These are phyloP conservation scores for Thermothelomyces thermophilus DNA, from an alignment of 2,329 filamentous ascomycete genomes.

Conservation along the genomic window DNA sequence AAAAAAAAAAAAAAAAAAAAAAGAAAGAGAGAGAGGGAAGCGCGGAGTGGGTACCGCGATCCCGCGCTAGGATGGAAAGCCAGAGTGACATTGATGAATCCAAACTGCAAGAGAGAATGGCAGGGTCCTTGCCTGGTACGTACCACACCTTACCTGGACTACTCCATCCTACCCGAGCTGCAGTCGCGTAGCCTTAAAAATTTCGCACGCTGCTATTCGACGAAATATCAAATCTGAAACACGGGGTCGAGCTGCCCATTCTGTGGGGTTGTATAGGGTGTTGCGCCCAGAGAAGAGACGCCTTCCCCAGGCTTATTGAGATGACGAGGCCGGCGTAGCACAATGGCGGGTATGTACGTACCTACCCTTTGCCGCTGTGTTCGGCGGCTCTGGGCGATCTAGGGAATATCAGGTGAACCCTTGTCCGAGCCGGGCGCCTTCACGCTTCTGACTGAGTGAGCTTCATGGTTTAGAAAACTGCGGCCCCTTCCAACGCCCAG, in stretches of 20 bases:
- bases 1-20: constrained; percentile 9
- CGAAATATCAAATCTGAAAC: constrained; percentile 30
- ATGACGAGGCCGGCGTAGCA: constrained; percentile 4
- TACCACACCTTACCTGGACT: not conserved
- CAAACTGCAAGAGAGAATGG: not conserved
- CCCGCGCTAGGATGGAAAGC: constrained; percentile 2
- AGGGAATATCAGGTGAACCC: constrained; percentile 12
- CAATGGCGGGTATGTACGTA: constrained; percentile 15
- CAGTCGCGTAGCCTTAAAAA: constrained; percentile 16
- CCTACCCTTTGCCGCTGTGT: constrained; percentile 7
- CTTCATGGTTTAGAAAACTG: too few species aligned
- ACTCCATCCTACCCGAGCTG: constrained; percentile 18
- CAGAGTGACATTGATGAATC: not conserved
- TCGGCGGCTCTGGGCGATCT: constrained; percentile 22
- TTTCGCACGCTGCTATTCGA: constrained; percentile 15
- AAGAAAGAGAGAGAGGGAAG: constrained; percentile 3
- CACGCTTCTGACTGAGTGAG: too few species aligned
- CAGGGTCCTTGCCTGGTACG: too few species aligned
- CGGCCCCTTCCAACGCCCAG: too few species aligned
- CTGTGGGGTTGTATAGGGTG: constrained; percentile 7
- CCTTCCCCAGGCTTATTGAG: constrained; percentile 3
- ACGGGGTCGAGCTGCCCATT: constrained; percentile 22
- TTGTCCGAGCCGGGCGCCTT: too few species aligned
- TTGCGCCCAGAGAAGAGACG: constrained; percentile 17
- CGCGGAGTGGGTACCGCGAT: constrained; percentile 1